Evolutionary conservation across 306 rosid species (phyloP).

Genomic region (Sicyos edulis): DNA sequence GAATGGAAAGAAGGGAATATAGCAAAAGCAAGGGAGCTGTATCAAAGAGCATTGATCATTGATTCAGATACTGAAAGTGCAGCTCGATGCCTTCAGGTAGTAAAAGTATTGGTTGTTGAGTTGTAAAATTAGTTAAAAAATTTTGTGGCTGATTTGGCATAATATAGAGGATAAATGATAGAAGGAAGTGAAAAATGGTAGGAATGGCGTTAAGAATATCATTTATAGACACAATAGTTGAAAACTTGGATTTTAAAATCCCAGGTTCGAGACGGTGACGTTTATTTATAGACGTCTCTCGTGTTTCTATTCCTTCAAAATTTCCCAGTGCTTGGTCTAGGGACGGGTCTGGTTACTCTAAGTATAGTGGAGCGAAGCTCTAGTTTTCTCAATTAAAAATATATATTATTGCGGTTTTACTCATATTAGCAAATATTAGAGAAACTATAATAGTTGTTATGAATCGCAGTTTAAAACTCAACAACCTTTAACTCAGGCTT

Average conservation of each 20-base stretch:
- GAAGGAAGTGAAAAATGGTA: not conserved
- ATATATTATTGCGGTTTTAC: too few relatives aligned
- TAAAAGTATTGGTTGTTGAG: not conserved
- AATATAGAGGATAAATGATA: not conserved
- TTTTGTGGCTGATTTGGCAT: not conserved
- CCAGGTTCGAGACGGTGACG: too few relatives aligned
- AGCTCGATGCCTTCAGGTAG: conserved; percentile 97
- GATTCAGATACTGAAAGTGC: conserved; percentile 70
- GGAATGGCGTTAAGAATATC: not conserved
- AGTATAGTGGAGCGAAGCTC: too few relatives aligned
- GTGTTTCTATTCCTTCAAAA: too few relatives aligned
- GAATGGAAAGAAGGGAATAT: conserved; percentile 97
- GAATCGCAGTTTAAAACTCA: not conserved
- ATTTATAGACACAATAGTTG: too few relatives aligned
- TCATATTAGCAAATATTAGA: too few relatives aligned
- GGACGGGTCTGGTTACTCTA: too few relatives aligned
- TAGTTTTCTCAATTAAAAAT: too few relatives aligned
- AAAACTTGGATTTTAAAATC: too few relatives aligned
- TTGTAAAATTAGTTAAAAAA: not conserved
- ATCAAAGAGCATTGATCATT: conserved; percentile 60
- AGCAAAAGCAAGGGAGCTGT: conserved; percentile 64
- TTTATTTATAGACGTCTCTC: too few relatives aligned
- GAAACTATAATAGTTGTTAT: too few relatives aligned
- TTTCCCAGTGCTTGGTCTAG: too few relatives aligned
- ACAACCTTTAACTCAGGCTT: not conserved